phyloP scores from a whole-genome alignment of 331 rosid species.

The Pyrus hybrid region DNA sequence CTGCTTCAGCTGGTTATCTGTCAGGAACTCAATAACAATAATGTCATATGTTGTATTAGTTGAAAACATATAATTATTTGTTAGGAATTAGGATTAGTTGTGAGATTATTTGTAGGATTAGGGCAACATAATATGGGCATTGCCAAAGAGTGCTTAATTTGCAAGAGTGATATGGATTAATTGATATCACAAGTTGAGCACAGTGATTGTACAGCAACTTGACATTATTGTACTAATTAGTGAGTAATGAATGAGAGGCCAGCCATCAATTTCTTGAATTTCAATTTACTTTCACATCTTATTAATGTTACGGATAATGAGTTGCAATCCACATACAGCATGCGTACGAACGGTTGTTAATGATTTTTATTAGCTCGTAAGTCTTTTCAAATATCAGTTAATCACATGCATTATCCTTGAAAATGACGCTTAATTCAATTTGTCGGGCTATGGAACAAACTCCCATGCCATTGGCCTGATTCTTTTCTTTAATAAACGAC shows the following conservation, averaged over 20 bases:
- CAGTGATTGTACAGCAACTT: conserved; percentile 33
- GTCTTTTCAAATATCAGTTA: not conserved
- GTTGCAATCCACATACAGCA: not conserved
- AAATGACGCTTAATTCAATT: not conserved
- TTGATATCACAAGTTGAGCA: conserved; percentile 14
- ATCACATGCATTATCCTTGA: not conserved
- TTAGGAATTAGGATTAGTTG: not conserved
- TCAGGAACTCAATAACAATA: conserved; percentile 24
- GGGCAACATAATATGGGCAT: conserved; percentile 15
- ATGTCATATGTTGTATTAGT: not conserved
- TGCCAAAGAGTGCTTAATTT: conserved; percentile 10
- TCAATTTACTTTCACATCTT: not conserved
- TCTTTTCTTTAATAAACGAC: too few relatives aligned
- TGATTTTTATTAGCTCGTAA: not conserved
- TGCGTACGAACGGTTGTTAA: not conserved
- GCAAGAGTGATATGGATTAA: conserved; percentile 1
- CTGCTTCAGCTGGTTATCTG: conserved; percentile 42
- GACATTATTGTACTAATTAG: not conserved
- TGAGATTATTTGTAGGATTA: conserved; percentile 11
- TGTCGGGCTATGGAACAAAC: too few relatives aligned
- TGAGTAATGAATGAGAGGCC: not conserved
- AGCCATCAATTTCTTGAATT: not conserved
- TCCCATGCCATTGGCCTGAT: too few relatives aligned
- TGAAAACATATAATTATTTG: not conserved
- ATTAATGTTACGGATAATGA: not conserved